Conservation (phyloP, 2,329 filamentous ascomycete species). For the Furcasterigmium sp. region DNA sequence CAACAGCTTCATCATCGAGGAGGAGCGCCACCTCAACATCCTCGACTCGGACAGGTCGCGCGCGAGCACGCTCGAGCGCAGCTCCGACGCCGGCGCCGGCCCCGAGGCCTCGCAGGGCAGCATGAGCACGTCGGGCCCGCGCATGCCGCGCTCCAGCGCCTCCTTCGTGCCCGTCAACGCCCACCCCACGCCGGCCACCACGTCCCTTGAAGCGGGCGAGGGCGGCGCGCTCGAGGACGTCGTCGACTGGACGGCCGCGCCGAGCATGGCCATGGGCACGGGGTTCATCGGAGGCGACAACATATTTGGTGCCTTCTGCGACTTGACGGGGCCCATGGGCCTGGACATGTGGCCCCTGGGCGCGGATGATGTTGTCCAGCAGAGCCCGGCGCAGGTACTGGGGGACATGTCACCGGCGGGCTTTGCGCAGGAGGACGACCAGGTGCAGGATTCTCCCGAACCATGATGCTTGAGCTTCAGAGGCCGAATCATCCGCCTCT, state of each 20-base stretch:
- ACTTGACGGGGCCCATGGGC: not conserved
- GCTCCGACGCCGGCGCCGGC: constrained; percentile 16
- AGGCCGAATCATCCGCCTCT: too few species aligned
- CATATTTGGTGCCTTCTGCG: not conserved
- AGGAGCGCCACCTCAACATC: constrained; percentile 16
- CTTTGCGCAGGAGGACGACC: too few species aligned
- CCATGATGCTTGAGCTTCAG: too few species aligned
- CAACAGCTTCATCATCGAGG: constrained; percentile 33
- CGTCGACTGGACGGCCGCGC: not conserved
- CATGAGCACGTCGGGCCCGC: constrained; percentile 13
- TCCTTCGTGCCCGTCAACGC: constrained; percentile 18
- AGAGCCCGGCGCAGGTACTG: too few species aligned
- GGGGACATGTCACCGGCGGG: too few species aligned
- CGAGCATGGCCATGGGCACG: not conserved
- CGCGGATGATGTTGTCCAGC: not conserved
- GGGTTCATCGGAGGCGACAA: not conserved
- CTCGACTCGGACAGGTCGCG: constrained; percentile 19
- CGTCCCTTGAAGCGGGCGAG: not conserved
- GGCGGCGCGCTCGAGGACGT: not conserved
- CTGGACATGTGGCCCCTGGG: not conserved
- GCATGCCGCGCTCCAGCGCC: constrained; percentile 20
- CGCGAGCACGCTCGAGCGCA: constrained; percentile 23
- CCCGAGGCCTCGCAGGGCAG: constrained; percentile 15
- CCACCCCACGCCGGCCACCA: too few species aligned
- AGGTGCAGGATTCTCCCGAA: too few species aligned